These are phyloP conservation scores for Xerocomus amazonicus DNA, from an alignment of 1,284 basidiomycete genomes.

Conservation along the genomic window DNA sequence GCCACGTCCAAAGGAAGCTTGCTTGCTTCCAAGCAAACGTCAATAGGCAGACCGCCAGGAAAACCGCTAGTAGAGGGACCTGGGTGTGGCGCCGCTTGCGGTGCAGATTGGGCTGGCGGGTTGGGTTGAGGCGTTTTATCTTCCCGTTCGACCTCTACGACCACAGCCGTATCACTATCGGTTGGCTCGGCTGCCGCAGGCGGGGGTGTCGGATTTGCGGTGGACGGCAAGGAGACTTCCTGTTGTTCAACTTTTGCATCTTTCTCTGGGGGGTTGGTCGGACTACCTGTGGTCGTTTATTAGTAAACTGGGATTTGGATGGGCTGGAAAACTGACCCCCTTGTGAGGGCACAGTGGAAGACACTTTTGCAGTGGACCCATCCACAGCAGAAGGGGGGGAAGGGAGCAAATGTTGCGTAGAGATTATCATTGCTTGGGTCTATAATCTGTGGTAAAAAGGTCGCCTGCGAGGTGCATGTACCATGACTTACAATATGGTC, in stretches of 20 bases:
- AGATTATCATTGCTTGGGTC: slow-evolving; percentile 84
- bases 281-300: slow-evolving; percentile 19
- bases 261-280: slow-evolving; percentile 24
- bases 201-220: slow-evolving; percentile 34
- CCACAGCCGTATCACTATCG: slow-evolving; percentile 40
- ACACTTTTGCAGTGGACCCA: slow-evolving; percentile 18
- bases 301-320: background rate
- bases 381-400: slow-evolving; percentile 26
- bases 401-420: slow-evolving; percentile 74
- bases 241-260: slow-evolving; percentile 35
- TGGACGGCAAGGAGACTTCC: slow-evolving; percentile 31
- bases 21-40: slow-evolving; percentile 81
- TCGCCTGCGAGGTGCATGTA: slow-evolving; percentile 2
- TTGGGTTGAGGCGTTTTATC: slow-evolving; percentile 34
- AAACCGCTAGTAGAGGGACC: slow-evolving; percentile 25
- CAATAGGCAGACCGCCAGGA: slow-evolving; percentile 48
- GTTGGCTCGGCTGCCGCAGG: slow-evolving; percentile 22
- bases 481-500: slow-evolving; percentile 57
- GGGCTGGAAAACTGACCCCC: slow-evolving; percentile 20
- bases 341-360: slow-evolving; percentile 23
- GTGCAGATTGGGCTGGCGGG: slow-evolving; percentile 17
- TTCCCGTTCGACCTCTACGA: slow-evolving; percentile 52
- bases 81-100: slow-evolving; percentile 17
- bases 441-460: slow-evolving; percentile 28
- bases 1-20: slow-evolving; percentile 93